A percentile compares a stretch with the other conserved stretches of the same genome.
These are phyloP conservation scores for Leccinum pellstonianum DNA, from an alignment of 768 basidiomycete genomes.

Conservation along the genomic window DNA sequence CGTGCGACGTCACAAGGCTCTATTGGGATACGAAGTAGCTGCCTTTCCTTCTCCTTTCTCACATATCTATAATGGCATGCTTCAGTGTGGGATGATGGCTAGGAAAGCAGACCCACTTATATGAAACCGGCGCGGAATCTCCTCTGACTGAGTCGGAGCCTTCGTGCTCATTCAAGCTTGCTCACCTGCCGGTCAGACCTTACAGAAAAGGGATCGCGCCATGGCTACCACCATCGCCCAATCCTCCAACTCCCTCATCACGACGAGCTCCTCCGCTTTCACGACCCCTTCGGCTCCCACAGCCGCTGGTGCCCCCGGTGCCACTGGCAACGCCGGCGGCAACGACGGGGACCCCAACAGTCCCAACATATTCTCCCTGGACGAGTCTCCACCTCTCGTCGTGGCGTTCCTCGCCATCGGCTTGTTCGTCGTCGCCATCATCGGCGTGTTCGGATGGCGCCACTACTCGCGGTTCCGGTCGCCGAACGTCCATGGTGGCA, in stretches of 20 bases:
- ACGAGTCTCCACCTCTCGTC: conserved; percentile 52
- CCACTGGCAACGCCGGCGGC: background rate
- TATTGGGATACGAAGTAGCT: background rate
- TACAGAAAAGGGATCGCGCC: conserved; percentile 9
- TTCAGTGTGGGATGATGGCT: conserved; percentile 6
- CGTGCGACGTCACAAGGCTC: conserved; percentile 1
- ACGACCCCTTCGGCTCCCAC: background rate
- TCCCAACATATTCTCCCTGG: conserved; percentile 22
- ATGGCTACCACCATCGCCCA: conserved; percentile 19
- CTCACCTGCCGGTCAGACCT: conserved; percentile 8
- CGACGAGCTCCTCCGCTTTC: conserved; percentile 9
- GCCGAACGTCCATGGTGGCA: background rate
- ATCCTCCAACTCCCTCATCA: background rate
- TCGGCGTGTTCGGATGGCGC: conserved; percentile 49
- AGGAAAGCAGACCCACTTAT: conserved; percentile 7
- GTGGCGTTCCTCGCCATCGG: conserved; percentile 61
- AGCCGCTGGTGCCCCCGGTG: background rate
- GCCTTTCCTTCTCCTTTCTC: conserved; percentile 7
- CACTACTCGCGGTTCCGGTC: conserved; percentile 28
- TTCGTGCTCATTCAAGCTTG: conserved; percentile 4
- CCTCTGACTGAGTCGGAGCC: conserved; percentile 16
- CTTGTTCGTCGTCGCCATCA: conserved; percentile 49
- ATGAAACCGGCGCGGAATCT: conserved; percentile 1
- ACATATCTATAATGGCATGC: conserved; percentile 7
- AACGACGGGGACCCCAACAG: background rate